These are phyloP conservation scores for Sphagnum fallax DNA, from an alignment of 228 moss, liverwort and hornwort genomes.

Conservation along the genomic window DNA sequence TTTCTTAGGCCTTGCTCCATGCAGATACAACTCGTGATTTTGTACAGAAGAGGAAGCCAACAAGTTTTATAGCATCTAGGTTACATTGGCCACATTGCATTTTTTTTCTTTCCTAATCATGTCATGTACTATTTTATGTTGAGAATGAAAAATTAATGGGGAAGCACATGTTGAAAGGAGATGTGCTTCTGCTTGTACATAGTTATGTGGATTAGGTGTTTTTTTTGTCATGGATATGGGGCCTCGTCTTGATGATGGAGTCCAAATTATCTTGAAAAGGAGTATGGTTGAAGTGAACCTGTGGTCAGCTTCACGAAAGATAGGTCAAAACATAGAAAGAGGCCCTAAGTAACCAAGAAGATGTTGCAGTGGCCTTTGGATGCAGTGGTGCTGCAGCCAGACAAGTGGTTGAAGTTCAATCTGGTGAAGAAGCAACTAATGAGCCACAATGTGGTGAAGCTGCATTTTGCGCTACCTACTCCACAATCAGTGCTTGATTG, in stretches of 20 bases:
- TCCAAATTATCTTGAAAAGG: neutral
- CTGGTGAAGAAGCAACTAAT: conserved; percentile 62
- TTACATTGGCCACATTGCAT: no score
- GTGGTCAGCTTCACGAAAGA: neutral
- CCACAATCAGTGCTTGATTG: conserved; percentile 70
- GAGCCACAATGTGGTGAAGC: conserved; percentile 91
- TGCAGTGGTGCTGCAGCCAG: conserved; percentile 60
- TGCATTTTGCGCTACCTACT: conserved; percentile 69
- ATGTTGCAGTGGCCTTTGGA: neutral
- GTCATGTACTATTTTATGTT: neutral
- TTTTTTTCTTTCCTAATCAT: no score
- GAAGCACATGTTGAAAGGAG: no score
- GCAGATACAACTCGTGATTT: no score
- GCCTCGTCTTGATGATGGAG: neutral
- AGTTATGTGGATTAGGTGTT: no score
- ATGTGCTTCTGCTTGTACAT: no score
- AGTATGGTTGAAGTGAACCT: neutral
- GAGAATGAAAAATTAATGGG: no score
- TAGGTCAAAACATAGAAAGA: neutral
- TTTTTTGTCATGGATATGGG: no score
- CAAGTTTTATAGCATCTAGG: no score
- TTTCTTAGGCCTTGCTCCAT: no score
- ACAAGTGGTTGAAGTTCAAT: conserved; percentile 71
- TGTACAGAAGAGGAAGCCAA: no score
- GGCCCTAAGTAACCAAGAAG: no score